Evolutionary conservation across 768 basidiomycete genomes (phyloP).

Genomic region (Pholiota molesta): DNA sequence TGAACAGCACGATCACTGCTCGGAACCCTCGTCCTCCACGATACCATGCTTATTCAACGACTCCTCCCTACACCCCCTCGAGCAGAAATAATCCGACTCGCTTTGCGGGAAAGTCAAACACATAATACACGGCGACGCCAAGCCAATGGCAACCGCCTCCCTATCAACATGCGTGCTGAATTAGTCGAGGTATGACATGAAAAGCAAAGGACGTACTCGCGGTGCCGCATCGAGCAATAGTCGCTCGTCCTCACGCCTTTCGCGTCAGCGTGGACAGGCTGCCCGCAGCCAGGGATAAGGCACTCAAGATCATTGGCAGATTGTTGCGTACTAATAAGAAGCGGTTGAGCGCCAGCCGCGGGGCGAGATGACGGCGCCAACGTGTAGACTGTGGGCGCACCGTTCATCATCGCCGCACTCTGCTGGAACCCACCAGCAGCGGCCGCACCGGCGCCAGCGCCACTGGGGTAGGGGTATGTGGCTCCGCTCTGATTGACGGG

Average conservation of each 20-base stretch:
- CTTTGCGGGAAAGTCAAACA: conserved; percentile 63
- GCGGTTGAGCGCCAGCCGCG: conserved; percentile 33
- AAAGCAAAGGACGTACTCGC: conserved; percentile 51
- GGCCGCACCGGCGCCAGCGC: conserved; percentile 8
- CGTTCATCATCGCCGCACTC: conserved; percentile 23
- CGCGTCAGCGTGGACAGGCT: conserved; percentile 58
- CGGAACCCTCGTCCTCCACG: conserved; percentile 9
- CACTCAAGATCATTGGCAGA: conserved; percentile 44
- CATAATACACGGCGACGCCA: conserved; percentile 63
- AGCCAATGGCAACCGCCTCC: conserved; percentile 57
- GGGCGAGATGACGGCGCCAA: conserved; percentile 22
- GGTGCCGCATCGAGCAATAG: conserved; percentile 63
- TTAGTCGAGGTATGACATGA: not conserved
- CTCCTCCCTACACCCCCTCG: conserved; percentile 58
- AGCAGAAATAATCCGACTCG: conserved; percentile 65
- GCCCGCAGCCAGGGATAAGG: conserved; percentile 58
- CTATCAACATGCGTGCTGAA: conserved; percentile 30
- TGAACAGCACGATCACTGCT: conserved; percentile 7
- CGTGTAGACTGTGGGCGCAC: conserved; percentile 26
- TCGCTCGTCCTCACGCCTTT: conserved; percentile 52
- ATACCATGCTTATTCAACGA: conserved; percentile 51
- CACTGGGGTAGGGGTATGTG: not conserved
- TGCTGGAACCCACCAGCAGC: conserved; percentile 9
- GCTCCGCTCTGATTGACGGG: not conserved
- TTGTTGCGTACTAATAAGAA: conserved; percentile 36